Base-by-base conservation (phyloP, 1,284 basidiomycete species). In the Hemileia vastatrix region DNA sequence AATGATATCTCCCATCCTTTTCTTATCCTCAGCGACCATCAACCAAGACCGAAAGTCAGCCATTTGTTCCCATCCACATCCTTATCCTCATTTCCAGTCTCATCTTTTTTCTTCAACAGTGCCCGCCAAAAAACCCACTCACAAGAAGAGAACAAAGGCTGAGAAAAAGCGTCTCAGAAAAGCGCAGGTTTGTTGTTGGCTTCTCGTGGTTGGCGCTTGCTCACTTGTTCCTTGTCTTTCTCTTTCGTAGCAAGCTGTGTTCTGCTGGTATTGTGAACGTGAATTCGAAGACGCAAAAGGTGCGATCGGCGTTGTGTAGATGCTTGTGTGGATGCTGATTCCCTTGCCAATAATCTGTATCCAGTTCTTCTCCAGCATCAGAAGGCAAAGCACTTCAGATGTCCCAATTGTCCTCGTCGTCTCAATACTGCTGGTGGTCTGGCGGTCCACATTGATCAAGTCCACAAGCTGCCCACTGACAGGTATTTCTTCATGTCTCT, bases 321-420 rank as follows among this genome's bases (percentile, higher is more conserved):
- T 40, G 32, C 47, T 19, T 9, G 9, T 40, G 11, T 33, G 11
- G 51, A 57, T 65, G 47, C 19, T 54, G 49, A 57, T 59, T 65
- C 27, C 57, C 57, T 18, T n/a, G 43, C 40, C 9, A 2, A 27
- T 57, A 24, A 19, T 49, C 32, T 40, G 6, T 19, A 31, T 32
- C 64, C 70, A 93, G 95, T 98, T 65, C 83, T 98, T 67, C 88
- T 98, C 83, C 90, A 95, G 77, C 94, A 98, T 77, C 95, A 98
- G 76, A 98, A 97, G 79, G 94, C 94, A 15, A 98, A 97, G 78
- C 94, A 98, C 76, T 98, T 97, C 82, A 93, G 93, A 77, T 97
- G 94, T 75, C 86, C 87, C 65, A 85, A 94, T 80, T 98, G 94
- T 76, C 95, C 95, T 13, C 81, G 94, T 69, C 84, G 93, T 66